These are phyloP conservation scores for Penicillium sp. DNA, from an alignment of 2,329 filamentous ascomycete species.

Conservation along the genomic window DNA sequence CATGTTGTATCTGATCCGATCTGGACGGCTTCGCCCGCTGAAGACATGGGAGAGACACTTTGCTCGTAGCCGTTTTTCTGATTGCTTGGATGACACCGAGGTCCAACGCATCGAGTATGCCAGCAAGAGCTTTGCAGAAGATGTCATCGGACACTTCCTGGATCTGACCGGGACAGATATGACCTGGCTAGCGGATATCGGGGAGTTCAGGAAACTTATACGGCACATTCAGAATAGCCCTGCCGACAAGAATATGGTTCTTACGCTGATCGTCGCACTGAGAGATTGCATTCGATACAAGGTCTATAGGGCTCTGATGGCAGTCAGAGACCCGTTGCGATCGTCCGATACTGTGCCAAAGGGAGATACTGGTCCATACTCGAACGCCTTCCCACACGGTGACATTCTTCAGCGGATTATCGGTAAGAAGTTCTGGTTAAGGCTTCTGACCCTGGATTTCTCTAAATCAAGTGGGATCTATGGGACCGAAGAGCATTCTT, in stretches of 20 bases:
- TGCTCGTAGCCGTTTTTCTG: slow-evolving; percentile 47
- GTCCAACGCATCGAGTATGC: slow-evolving; percentile 57
- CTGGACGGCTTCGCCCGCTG: slow-evolving; percentile 5
- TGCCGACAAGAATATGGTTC: slow-evolving; percentile 13
- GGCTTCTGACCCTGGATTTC: neutral
- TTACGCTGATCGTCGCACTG: slow-evolving; percentile 20
- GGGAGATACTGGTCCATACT: neutral
- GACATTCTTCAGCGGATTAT: slow-evolving; percentile 14
- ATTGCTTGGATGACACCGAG: slow-evolving; percentile 51
- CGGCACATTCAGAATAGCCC: slow-evolving; percentile 13
- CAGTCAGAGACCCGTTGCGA: slow-evolving; percentile 1
- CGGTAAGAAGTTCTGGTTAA: slow-evolving; percentile 9
- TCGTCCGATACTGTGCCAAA: neutral
- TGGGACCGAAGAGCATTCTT: neutral
- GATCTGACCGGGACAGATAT: slow-evolving; percentile 33
- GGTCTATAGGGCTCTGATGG: slow-evolving; percentile 21
- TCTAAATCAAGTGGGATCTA: neutral
- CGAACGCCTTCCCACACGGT: neutral
- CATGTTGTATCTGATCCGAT: slow-evolving; percentile 37
- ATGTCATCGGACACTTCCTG: slow-evolving; percentile 39
- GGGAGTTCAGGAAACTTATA: slow-evolving; percentile 29
- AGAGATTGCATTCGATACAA: slow-evolving; percentile 31
- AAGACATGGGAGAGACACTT: slow-evolving; percentile 20
- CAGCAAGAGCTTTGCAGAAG: slow-evolving; percentile 49
- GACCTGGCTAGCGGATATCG: slow-evolving; percentile 35